Evolutionary conservation across 2,329 filamentous ascomycete genomes (phyloP), one percentile per base, ranked within the genome.

Genomic region (Cladosporium colombiae): DNA sequence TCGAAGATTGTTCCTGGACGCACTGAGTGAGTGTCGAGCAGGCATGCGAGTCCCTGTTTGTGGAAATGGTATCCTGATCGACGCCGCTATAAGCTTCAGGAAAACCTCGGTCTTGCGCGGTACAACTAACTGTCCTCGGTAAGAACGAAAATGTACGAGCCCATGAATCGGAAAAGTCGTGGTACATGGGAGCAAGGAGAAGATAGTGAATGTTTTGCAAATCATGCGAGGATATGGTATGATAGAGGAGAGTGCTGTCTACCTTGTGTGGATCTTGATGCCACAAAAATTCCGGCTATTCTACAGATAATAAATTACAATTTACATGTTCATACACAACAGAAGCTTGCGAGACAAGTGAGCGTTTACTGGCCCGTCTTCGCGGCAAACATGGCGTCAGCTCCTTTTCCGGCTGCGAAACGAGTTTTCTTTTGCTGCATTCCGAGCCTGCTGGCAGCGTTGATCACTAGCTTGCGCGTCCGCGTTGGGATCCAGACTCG

Each of bases 401-500:
- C 66, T 4, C 66, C 69, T 27, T 65, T 56, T 44, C 62, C 62
- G 16, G 53, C 70, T 4, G 58, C 16, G 18, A n/a, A 44, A n/a
- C 37, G 37, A 44, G 37, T 6, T 10, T n/a, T n/a, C 8, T 62
- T 8, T 1, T 58, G 58, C 16, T 65, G 10, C 21, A 10, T 46
- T 46, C 5, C n/a, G 40, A 46, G 13, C 10, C 46, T 55, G 11
- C 23, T 23, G 11, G 50, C 59, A n/a, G 63, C 61, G 18, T 58
- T 29, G 31, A 58, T 59, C 2, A 65, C 49, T 18, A 69, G 69
- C 46, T 40, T 57, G 62, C 61, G 62, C 25, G 49, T 60, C 71
- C 72, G 68, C 70, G 84, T 87, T 1, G 92, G 91, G 62, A 93
- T 83, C 80, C 90, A 91, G 64, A 96, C 79, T 49, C 92, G 85